Conservation (phyloP, 1,139 yeast species). For the Zhuliangozyma parablackwelliae region DNA sequence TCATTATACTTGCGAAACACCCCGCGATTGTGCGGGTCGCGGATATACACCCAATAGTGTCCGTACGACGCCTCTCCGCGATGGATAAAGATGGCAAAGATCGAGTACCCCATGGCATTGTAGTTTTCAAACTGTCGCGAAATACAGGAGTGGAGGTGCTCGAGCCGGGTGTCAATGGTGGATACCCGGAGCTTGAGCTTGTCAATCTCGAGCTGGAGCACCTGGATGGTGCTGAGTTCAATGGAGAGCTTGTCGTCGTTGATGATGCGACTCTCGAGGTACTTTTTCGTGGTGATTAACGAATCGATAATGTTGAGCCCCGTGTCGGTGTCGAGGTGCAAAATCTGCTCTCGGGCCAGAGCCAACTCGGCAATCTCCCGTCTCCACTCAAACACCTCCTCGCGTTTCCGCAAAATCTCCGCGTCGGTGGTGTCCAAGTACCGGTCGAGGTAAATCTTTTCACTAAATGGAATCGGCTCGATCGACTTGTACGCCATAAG, state of each 20-base stretch:
- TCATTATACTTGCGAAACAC: slow-evolving; percentile 89
- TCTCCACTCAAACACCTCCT: slow-evolving; percentile 65
- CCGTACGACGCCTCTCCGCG: slow-evolving; percentile 96
- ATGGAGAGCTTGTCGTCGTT: slow-evolving; percentile 13
- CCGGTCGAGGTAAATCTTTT: slow-evolving; percentile 77
- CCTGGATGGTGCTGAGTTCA: slow-evolving; percentile 9
- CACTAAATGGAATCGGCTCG: slow-evolving; percentile 78
- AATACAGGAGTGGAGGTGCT: slow-evolving; percentile 42
- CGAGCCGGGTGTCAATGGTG: slow-evolving; percentile 36
- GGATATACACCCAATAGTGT: slow-evolving; percentile 93
- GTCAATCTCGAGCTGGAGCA: slow-evolving; percentile 17
- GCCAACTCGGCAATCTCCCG: slow-evolving; percentile 44
- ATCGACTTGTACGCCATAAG: slow-evolving; percentile 76
- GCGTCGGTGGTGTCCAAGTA: slow-evolving; percentile 72
- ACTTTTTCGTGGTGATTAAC: slow-evolving; percentile 51
- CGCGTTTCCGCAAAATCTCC: slow-evolving; percentile 48
- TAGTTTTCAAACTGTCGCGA: slow-evolving; percentile 57
- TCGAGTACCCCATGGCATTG: slow-evolving; percentile 65
- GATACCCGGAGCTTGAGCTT: slow-evolving; percentile 25
- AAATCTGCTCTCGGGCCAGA: slow-evolving; percentile 36
- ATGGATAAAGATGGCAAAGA: slow-evolving; percentile 91
- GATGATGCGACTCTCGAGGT: slow-evolving; percentile 42
- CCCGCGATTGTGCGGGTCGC: slow-evolving; percentile 59
- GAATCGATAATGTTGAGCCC: slow-evolving; percentile 47
- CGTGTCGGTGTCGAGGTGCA: slow-evolving; percentile 41